These are phyloP conservation scores for Capsicum rhomboideum DNA, from an alignment of 257 asterid genomes.

Conservation along the genomic window DNA sequence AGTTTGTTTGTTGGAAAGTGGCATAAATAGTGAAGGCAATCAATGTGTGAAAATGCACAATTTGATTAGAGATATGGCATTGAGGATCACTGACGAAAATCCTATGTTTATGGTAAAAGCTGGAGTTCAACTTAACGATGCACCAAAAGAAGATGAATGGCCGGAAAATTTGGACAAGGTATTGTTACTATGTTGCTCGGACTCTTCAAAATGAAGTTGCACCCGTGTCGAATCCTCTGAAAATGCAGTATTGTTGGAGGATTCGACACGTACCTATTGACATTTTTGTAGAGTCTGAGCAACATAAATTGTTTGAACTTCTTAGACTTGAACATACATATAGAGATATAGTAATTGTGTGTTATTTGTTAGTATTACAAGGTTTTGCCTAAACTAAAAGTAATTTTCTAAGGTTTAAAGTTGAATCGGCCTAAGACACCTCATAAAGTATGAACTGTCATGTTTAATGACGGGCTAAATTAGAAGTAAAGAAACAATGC, in stretches of 20 bases:
- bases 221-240: neutral
- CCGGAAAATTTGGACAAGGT: constrained; percentile 15
- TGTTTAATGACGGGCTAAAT: neutral
- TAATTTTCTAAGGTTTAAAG: neutral
- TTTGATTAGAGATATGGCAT: constrained; percentile 26
- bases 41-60: constrained; percentile 23
- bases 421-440: neutral
- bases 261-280: neutral
- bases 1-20: constrained; percentile 19
- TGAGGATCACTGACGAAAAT: constrained; percentile 2
- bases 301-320: neutral
- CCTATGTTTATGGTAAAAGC: constrained; percentile 24
- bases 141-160: constrained; percentile 14
- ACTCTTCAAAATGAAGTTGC: neutral
- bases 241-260: neutral
- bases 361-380: too few relatives aligned
- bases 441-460: neutral
- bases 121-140: constrained; percentile 10
- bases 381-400: neutral
- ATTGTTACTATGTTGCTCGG: neutral
- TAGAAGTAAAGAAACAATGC: too few relatives aligned
- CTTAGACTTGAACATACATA: too few relatives aligned
- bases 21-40: neutral
- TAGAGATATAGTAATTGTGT: too few relatives aligned
- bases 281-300: neutral